Evolutionary conservation across 2,329 filamentous ascomycete species (phyloP).

Genomic region (Dactylellina parvicollis): DNA sequence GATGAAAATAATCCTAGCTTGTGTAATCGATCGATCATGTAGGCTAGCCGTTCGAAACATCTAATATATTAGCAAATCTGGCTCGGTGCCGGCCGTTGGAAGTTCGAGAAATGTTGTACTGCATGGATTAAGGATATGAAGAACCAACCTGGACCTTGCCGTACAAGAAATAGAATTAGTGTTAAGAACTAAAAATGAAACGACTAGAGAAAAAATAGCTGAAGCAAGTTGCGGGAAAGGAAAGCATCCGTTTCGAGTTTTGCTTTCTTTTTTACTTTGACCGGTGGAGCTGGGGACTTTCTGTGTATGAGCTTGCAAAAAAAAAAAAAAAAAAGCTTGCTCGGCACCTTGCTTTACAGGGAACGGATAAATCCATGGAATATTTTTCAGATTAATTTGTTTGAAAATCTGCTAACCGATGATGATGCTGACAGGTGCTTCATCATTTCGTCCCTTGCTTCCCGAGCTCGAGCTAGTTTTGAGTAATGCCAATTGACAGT

Average conservation of each 20-base stretch:
- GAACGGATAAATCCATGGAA: constrained; percentile 53
- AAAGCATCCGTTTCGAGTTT: constrained; percentile 29
- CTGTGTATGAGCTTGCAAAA: constrained; percentile 28
- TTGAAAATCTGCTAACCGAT: constrained; percentile 43
- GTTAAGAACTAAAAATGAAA: constrained; percentile 19
- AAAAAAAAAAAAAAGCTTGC: too few relatives aligned
- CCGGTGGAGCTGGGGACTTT: constrained; percentile 13
- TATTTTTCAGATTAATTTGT: constrained; percentile 44
- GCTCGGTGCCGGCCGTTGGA: constrained; percentile 46
- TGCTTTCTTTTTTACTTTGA: constrained; percentile 1
- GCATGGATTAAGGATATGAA: constrained; percentile 23
- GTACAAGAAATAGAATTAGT: not conserved
- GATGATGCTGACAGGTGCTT: constrained; percentile 37
- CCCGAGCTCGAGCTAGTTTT: constrained; percentile 29
- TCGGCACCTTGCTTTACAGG: constrained; percentile 45
- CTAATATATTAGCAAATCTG: constrained; percentile 22
- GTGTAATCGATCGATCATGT: constrained; percentile 52
- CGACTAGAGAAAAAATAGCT: not conserved
- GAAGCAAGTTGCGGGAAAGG: not conserved
- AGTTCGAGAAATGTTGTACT: constrained; percentile 48
- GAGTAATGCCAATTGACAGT: constrained; percentile 8
- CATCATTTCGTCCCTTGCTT: constrained; percentile 42
- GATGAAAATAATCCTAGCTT: constrained; percentile 26
- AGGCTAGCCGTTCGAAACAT: constrained; percentile 30
- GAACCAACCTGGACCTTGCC: constrained; percentile 14